Percentiles rank a stretch among this genome's conserved stretches.
phyloP scores from a whole-genome alignment of 306 rosid species.

The cucumber (Cucumis sativus) region Cucumber_9930_V3 NC_026661.2:1889501-1890000 shows the following conservation, averaged over 20 bases:
- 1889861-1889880: constrained; percentile 95
- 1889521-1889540: constrained; percentile 7
- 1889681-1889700: constrained; percentile 64
- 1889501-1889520: constrained; percentile 12
- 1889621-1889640: constrained; percentile 11
- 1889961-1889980: constrained; percentile 91
- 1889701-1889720: constrained; percentile 53
- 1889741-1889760: constrained; percentile 42
- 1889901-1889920: constrained; percentile 84
- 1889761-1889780: constrained; percentile 33
- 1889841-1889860: constrained; percentile 11
- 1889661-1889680: constrained; percentile 56
- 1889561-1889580: background rate
- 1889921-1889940: constrained; percentile 93
- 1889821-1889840: constrained; percentile 17
- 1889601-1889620: constrained; percentile 13
- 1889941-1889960: constrained; percentile 87
- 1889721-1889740: constrained; percentile 31
- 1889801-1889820: constrained; percentile 33
- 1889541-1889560: background rate
- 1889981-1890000: constrained; percentile 63
- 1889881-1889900: constrained; percentile 78
- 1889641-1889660: constrained; percentile 11
- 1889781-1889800: constrained; percentile 42
- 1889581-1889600: constrained; percentile 8